Conservation (phyloP, 495 filamentous ascomycete genomes). For the Aspergillus homomorphus region DNA sequence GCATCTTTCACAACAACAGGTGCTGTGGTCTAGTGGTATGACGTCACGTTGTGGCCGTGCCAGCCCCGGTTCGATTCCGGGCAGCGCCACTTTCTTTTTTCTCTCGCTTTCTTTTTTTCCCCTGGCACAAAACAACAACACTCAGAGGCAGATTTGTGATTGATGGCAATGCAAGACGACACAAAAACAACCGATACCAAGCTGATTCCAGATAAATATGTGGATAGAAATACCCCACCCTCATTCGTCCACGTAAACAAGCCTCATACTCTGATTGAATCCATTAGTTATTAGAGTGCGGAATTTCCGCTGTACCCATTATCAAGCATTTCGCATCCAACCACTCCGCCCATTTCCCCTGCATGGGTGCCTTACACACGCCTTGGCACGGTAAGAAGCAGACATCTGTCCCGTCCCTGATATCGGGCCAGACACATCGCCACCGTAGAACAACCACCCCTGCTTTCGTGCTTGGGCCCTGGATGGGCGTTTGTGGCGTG, state of each 20-base stretch:
- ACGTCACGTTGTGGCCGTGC: slow-evolving; percentile 12
- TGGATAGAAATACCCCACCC: too few species aligned
- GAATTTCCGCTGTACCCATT: too few species aligned
- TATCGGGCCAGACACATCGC: not conserved
- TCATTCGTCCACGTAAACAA: too few species aligned
- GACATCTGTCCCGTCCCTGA: not conserved
- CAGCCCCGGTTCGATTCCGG: slow-evolving; percentile 13
- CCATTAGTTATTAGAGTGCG: too few species aligned
- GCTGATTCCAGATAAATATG: too few species aligned
- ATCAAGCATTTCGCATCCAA: not conserved
- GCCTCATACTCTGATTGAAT: too few species aligned
- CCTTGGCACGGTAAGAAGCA: not conserved
- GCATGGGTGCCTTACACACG: not conserved
- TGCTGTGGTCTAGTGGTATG: slow-evolving; percentile 15
- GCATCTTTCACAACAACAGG: slow-evolving; percentile 3
- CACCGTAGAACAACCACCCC: not conserved
- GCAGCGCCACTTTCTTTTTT: slow-evolving; percentile 11
- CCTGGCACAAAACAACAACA: too few species aligned
- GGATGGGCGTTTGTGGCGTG: not conserved
- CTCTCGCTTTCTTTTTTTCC: not conserved
- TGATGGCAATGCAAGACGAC: too few species aligned
- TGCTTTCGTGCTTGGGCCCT: not conserved
- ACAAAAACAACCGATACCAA: too few species aligned
- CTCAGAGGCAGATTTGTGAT: too few species aligned
- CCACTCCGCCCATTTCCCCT: not conserved